phyloP scores from a whole-genome alignment of 2,329 filamentous ascomycete genomes.

The Pseudopyricularia cyperi region DNA sequence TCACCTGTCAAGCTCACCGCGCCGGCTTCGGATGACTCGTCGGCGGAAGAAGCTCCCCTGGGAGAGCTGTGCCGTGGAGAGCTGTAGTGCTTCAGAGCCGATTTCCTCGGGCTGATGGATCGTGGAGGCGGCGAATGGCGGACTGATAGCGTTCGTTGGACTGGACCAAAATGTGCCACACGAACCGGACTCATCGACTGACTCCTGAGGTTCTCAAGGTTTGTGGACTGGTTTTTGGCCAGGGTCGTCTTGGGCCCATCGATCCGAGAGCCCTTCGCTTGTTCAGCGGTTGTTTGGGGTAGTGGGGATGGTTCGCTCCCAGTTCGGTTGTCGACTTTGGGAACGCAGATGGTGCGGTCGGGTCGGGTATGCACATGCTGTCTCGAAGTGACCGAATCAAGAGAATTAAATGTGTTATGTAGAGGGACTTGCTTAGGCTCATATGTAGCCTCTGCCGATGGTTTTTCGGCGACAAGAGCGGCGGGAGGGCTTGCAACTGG shows the following conservation, averaged over 20 bases:
- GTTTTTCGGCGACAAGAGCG: slow-evolving; percentile 24
- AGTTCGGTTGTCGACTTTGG: neutral
- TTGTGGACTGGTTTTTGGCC: neutral
- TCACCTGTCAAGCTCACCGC: slow-evolving; percentile 22
- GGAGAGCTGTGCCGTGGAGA: slow-evolving; percentile 40
- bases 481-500: slow-evolving; percentile 26
- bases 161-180: slow-evolving; percentile 52
- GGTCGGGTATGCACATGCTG: slow-evolving; percentile 12
- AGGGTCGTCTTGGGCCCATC: neutral
- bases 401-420: slow-evolving; percentile 7
- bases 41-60: slow-evolving; percentile 35
- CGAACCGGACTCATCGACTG: slow-evolving; percentile 50
- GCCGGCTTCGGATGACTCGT: slow-evolving; percentile 29
- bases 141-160: slow-evolving; percentile 39
- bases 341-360: neutral
- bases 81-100: slow-evolving; percentile 55
- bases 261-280: neutral
- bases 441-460: slow-evolving; percentile 11
- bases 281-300: neutral
- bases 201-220: slow-evolving; percentile 16
- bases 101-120: slow-evolving; percentile 65
- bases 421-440: slow-evolving; percentile 3
- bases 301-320: neutral
- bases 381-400: slow-evolving; percentile 22
- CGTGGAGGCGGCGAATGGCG: slow-evolving; percentile 58